Conservation (phyloP, 1,139 yeast genomes). For the Yamadazyma atmosphaerica region DNA sequence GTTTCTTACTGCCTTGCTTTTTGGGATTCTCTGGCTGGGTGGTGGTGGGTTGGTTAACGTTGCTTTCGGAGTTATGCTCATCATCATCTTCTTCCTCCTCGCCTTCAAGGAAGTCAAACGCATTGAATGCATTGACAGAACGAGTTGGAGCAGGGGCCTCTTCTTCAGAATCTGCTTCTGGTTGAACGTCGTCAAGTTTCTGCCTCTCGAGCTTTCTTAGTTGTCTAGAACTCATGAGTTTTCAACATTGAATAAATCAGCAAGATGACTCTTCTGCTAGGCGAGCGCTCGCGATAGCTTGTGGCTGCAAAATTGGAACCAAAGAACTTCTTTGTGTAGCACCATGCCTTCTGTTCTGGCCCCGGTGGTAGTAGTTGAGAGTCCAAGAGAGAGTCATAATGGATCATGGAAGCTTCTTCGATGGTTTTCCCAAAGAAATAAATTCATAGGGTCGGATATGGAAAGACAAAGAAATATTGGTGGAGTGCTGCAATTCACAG, state of each 20-base stretch:
- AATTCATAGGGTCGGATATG: background rate
- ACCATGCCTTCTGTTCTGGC: background rate
- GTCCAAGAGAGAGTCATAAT: no score
- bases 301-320: slow-evolving; percentile 12
- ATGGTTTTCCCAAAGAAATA: background rate
- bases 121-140: slow-evolving; percentile 38
- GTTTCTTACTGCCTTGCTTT: slow-evolving; percentile 14
- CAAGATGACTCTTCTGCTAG: background rate
- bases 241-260: no score
- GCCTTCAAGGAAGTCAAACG: slow-evolving; percentile 53
- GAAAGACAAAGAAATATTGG: background rate
- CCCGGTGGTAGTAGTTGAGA: background rate
- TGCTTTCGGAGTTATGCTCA: slow-evolving; percentile 15
- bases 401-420: no score
- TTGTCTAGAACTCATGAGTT: slow-evolving; percentile 66
- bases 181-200: slow-evolving; percentile 25
- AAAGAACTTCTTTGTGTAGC: background rate
- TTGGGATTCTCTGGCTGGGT: no score
- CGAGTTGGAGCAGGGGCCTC: slow-evolving; percentile 15
- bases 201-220: slow-evolving; percentile 52
- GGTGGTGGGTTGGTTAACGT: no score
- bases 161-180: slow-evolving; percentile 11
- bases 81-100: slow-evolving; percentile 33
- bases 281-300: background rate
- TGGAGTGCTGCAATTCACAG: background rate